Evolutionary conservation across 768 basidiomycete species (phyloP).

Genomic region (Lentinula sp.): DNA sequence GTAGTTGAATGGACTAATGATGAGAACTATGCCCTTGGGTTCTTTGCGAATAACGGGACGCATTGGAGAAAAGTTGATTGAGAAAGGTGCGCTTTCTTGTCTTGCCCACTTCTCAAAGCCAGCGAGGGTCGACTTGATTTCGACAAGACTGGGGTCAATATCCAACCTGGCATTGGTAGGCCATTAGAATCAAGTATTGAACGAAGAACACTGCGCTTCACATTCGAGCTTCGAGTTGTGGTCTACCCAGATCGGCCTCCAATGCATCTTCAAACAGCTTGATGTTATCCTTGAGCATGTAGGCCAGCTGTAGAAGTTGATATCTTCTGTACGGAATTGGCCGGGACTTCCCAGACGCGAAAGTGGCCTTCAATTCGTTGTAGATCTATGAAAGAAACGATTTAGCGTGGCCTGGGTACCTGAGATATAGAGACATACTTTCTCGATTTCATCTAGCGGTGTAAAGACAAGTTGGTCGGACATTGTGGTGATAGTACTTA

Average conservation of each 20-base stretch:
- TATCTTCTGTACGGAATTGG: conserved; percentile 14
- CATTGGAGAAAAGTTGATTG: conserved; percentile 34
- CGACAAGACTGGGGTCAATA: conserved; percentile 34
- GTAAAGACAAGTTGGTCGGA: not conserved
- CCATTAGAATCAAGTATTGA: no score
- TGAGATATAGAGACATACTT: not conserved
- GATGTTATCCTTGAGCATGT: conserved; percentile 68
- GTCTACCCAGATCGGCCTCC: conserved; percentile 57
- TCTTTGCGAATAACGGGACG: conserved; percentile 65
- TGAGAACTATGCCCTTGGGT: conserved; percentile 68
- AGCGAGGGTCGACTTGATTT: conserved; percentile 44
- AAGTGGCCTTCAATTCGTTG: conserved; percentile 3
- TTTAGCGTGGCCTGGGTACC: not conserved
- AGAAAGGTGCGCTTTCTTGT: conserved; percentile 28
- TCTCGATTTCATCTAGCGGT: conserved; percentile 4
- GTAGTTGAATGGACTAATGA: conserved; percentile 74
- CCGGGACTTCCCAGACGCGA: not conserved
- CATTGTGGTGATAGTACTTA: not conserved
- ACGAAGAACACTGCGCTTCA: conserved; percentile 16
- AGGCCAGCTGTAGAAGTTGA: conserved; percentile 70
- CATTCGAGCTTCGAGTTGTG: conserved; percentile 51
- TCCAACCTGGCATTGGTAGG: not conserved
- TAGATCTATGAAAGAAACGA: not conserved
- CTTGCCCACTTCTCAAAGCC: conserved; percentile 74
- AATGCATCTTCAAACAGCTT: conserved; percentile 55